Conservation (phyloP, 768 basidiomycete genomes). For the Udeniomyces megalosporus region DNA sequence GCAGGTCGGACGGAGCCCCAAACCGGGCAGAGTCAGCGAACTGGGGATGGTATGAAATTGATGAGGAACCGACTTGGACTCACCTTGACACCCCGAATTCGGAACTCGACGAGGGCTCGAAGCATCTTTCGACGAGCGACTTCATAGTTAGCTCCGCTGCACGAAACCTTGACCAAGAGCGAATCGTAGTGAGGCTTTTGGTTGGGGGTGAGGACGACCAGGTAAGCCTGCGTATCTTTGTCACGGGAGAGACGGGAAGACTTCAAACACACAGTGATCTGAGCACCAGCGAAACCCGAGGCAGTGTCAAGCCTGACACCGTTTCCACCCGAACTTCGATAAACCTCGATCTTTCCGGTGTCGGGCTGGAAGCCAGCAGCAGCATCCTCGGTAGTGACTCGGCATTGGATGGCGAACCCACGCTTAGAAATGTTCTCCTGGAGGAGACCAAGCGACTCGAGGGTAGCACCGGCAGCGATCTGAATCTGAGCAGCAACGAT, state of each 20-base stretch:
- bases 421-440: conserved; percentile 92
- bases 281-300: conserved; percentile 95
- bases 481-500: conserved; percentile 99
- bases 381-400: conserved; percentile 94
- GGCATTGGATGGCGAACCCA: conserved; percentile 95
- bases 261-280: conserved; percentile 79
- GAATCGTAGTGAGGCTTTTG: conserved; percentile 90
- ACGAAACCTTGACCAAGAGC: conserved; percentile 86
- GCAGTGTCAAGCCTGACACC: conserved; percentile 92
- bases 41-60: conserved; percentile 1
- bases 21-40: neutral
- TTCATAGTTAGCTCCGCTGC: conserved; percentile 93
- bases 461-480: conserved; percentile 94
- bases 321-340: conserved; percentile 95
- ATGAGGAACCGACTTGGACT: conserved; percentile 17
- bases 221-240: too few species aligned
- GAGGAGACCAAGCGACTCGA: conserved; percentile 83
- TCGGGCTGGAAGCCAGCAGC: conserved; percentile 89
- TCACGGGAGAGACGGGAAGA: too few species aligned
- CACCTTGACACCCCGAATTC: conserved; percentile 93
- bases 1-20: neutral
- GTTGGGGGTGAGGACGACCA: too few species aligned
- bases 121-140: conserved; percentile 98
- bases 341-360: conserved; percentile 98
- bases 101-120: conserved; percentile 97